These are phyloP conservation scores for Sclerotinia glacialis DNA, from an alignment of 2,329 filamentous ascomycete species.

Conservation along the genomic window DNA sequence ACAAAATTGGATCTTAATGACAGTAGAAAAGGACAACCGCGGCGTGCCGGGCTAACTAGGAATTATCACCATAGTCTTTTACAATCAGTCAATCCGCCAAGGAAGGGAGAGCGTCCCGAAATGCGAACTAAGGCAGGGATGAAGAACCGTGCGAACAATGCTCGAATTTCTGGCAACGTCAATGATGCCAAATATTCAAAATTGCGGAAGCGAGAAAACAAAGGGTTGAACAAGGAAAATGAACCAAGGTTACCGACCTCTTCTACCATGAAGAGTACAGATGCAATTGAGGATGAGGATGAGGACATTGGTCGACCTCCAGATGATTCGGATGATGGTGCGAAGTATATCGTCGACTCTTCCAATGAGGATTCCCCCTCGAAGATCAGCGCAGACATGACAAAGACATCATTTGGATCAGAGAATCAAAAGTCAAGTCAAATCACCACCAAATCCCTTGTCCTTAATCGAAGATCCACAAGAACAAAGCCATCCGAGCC, in stretches of 20 bases:
- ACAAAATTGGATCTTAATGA: slow-evolving; percentile 20
- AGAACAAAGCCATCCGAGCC: not conserved
- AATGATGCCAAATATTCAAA: not conserved
- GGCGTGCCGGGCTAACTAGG: slow-evolving; percentile 18
- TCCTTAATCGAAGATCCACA: not conserved
- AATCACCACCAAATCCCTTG: not conserved
- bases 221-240: slow-evolving; percentile 16
- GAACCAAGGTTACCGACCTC: not conserved
- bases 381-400: slow-evolving; percentile 19
- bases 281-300: not conserved
- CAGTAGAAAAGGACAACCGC: slow-evolving; percentile 8
- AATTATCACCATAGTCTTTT: slow-evolving; percentile 9
- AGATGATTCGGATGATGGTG: slow-evolving; percentile 20
- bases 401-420: slow-evolving; percentile 7
- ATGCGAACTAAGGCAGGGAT: slow-evolving; percentile 6
- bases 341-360: not conserved
- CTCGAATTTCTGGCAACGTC: not conserved
- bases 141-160: not conserved
- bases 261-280: not conserved
- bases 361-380: slow-evolving; percentile 13
- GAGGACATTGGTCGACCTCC: slow-evolving; percentile 11
- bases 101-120: not conserved
- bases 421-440: not conserved
- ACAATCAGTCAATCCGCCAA: slow-evolving; percentile 11
- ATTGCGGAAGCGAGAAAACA: not conserved